Conservation (phyloP, 2,329 filamentous ascomycete species). For the Pseudogymnoascus pannorum region DNA sequence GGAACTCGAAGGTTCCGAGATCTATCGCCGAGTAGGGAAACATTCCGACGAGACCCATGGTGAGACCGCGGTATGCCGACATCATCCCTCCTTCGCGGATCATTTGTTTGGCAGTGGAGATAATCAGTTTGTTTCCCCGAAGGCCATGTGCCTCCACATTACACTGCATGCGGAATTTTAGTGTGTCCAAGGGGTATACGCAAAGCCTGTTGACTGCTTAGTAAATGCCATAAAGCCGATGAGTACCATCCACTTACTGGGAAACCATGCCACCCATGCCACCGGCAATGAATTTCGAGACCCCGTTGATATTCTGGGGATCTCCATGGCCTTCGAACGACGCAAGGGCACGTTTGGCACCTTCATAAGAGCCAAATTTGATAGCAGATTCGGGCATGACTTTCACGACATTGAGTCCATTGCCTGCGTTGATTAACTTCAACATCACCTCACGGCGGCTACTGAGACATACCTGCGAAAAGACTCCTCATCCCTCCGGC, state of each 20-base stretch:
- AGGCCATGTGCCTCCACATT: constrained; percentile 82
- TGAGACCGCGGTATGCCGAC: constrained; percentile 83
- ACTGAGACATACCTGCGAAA: constrained; percentile 67
- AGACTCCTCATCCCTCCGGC: constrained; percentile 82
- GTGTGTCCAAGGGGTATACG: constrained; percentile 58
- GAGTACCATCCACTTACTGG: constrained; percentile 51
- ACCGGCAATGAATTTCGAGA: constrained; percentile 84
- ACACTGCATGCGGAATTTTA: constrained; percentile 78
- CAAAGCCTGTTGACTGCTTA: constrained; percentile 53
- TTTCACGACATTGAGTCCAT: constrained; percentile 92
- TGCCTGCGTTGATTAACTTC: constrained; percentile 51
- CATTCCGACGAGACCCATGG: constrained; percentile 91
- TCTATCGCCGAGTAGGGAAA: constrained; percentile 98
- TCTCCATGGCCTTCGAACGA: constrained; percentile 83
- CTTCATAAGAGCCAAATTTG: constrained; percentile 97
- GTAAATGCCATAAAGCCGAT: background rate
- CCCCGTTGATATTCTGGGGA: constrained; percentile 67
- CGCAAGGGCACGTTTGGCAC: constrained; percentile 80
- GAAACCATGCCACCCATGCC: constrained; percentile 90
- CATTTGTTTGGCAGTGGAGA: constrained; percentile 81
- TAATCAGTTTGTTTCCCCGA: constrained; percentile 74
- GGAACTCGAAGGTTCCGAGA: constrained; percentile 87
- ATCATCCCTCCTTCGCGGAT: constrained; percentile 65
- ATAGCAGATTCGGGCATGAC: constrained; percentile 99
- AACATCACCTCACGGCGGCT: constrained; percentile 10